Evolutionary conservation across 2,329 filamentous ascomycete genomes (phyloP).

Genomic region (Herpomyces periplanetae): DNA sequence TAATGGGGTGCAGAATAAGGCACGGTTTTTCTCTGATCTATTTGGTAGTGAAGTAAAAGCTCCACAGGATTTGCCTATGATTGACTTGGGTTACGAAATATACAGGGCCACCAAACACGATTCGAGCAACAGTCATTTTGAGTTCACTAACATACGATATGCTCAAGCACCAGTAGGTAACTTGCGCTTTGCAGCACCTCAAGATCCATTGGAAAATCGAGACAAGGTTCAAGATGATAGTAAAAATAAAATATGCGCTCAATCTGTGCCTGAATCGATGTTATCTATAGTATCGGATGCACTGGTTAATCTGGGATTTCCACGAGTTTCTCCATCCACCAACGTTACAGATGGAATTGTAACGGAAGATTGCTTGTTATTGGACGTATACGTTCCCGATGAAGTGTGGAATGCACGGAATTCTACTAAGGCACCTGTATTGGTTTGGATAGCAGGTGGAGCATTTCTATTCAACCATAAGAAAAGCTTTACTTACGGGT

Average conservation of each 20-base stretch:
- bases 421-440: constrained; percentile 3
- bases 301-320: constrained; percentile 4
- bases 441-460: constrained; percentile 11
- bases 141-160: constrained; percentile 34
- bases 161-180: constrained; percentile 24
- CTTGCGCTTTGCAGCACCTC: constrained; percentile 26
- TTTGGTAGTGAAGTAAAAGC: too few relatives aligned
- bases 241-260: constrained; percentile 10
- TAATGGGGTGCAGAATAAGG: too few relatives aligned
- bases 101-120: too few relatives aligned
- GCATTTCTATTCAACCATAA: constrained; percentile 9
- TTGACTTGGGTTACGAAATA: too few relatives aligned
- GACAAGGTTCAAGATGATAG: constrained; percentile 10
- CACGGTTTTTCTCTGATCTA: too few relatives aligned
- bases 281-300: constrained; percentile 4
- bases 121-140: constrained; percentile 13
- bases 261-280: constrained; percentile 11
- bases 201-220: constrained; percentile 11
- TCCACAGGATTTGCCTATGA: too few relatives aligned
- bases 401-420: constrained; percentile 5
- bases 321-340: constrained; percentile 2
- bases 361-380: constrained; percentile 9
- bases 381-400: constrained; percentile 8
- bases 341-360: constrained; percentile 5
- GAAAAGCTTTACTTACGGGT: constrained; percentile 7